Evolutionary conservation across 2,329 filamentous ascomycete genomes (phyloP), one percentile per base, ranked within the genome.

Genomic region (Scortechinia acanthostroma): DNA sequence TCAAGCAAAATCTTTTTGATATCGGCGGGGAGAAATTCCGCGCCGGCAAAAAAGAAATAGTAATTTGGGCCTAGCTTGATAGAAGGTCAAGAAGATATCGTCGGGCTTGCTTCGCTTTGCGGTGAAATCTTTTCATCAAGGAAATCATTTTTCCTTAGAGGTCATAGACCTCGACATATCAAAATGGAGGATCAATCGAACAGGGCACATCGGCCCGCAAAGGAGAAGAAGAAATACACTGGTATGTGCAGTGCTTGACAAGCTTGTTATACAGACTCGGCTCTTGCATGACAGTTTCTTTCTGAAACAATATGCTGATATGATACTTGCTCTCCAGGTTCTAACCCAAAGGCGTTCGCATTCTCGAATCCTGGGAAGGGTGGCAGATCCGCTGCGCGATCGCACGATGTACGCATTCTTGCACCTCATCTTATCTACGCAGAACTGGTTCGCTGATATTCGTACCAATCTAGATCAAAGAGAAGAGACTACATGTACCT

Each of bases 401-500:
- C 82, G 48, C 76, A 83, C 57, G 84, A 88, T 76, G 82, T 84
- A 69, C 21, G 70, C 15, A 43, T 46, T 30, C 25, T 10, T 19
- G 35, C 6, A 13, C 17, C 20, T 19, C 6, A 30, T 30, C 25
- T 10, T 10, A n/a, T n/a, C 25, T 30, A 30, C 25, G 25, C 10
- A 30, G 25, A n/a, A n/a, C n/a, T n/a, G 25, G 10, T 10, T n/a
- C 10, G 25, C 25, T 30, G n/a, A 30, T 30, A 13, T 13, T 10
- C 10, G 17, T 19, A 13, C 35, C 21, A 21, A 17, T 45, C 20
- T 47, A 91, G 86, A 83, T 95, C 65, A 93, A 89, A 75, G 94
- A 98, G 68, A 96, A 94, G 68, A 81, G 91, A 48, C 76, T 97
- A 30, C 94, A 98, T 74, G 93, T 98, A 16, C 93, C 93, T 40